Base-by-base conservation (phyloP, 163 green algal species). In the Picocystis sp. region DNA sequence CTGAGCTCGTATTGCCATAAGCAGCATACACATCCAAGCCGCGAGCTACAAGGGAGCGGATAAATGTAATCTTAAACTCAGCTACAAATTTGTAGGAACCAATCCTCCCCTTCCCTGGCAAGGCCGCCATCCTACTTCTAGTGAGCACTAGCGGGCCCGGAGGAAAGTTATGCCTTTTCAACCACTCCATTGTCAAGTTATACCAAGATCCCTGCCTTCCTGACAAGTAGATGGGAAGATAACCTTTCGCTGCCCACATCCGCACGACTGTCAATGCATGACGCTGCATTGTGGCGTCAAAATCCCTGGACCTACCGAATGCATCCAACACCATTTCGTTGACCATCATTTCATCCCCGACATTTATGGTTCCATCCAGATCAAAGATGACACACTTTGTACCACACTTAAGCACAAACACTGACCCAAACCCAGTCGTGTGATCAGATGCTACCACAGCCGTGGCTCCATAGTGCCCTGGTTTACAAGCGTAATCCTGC, bases 301-400 rank as follows among this genome's bases (percentile, higher is more conserved):
- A 43, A 12, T 53, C 49, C 21, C 57, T 66, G n/a, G 22, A 55
- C 12, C 21, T 58, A 12, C 57, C 63, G 35, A 74, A 42, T 14
- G 61, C 52, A 42, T 71, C 59, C 24, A 70, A 44, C 11, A 59
- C 52, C 47, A 64, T 58, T 52, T 71, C 54, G 3, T 62, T 59
- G 11, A 71, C 66, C 25, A 74, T 63, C 52, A 71, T 43, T 33
- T 50, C 41, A 50, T 74, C 62, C 34, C 61, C 56, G 34, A 62
- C 48, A 12, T 62, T 74, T 43, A 74, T 57, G 9, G 66, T 74
- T 42, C 66, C 66, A 60, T 74, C 66, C n/a, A 74, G n/a, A 42
- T 74, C 66, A 35, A 74, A 71, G 14, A 74, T 50, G n/a, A 74
- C 58, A 48, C 57, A 67, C 47, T 64, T 55, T 13, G 66, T 74